A percentile compares a stretch with the other conserved stretches of the same genome.
These are phyloP conservation scores for Physaria fendleri DNA, from an alignment of 345 rosid genomes.

Conservation along the genomic window DNA sequence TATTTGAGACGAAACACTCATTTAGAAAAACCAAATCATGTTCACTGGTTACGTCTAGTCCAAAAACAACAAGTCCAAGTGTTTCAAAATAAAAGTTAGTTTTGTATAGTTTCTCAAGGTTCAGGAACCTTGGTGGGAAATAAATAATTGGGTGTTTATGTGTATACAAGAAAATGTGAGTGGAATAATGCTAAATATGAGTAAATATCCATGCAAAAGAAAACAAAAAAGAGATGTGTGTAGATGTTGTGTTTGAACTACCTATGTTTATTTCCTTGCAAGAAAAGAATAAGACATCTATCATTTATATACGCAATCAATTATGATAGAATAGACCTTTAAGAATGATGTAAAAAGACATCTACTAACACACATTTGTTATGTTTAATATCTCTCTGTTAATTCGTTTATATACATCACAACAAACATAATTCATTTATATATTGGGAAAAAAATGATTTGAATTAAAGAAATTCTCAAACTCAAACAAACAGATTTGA, in stretches of 20 bases:
- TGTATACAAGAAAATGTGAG: background rate
- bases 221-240: background rate
- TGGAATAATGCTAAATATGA: too few relatives aligned
- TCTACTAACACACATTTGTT: background rate
- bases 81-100: too few relatives aligned
- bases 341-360: background rate
- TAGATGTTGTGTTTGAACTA: background rate
- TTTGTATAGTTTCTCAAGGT: too few relatives aligned
- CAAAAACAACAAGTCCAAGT: too few relatives aligned
- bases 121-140: too few relatives aligned
- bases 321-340: background rate
- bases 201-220: slow-evolving; percentile 1
- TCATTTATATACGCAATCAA: background rate
- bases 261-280: background rate
- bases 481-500: slow-evolving; percentile 23
- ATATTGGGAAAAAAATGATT: too few relatives aligned
- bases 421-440: too few relatives aligned
- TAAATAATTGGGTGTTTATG: too few relatives aligned
- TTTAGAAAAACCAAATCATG: background rate
- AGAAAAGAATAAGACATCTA: background rate
- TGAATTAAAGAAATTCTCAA: slow-evolving; percentile 8
- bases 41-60: too few relatives aligned
- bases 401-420: background rate
- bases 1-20: background rate
- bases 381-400: background rate